phyloP scores from a whole-genome alignment of 2,329 filamentous ascomycete species.

The Cladosporium velox region DNA sequence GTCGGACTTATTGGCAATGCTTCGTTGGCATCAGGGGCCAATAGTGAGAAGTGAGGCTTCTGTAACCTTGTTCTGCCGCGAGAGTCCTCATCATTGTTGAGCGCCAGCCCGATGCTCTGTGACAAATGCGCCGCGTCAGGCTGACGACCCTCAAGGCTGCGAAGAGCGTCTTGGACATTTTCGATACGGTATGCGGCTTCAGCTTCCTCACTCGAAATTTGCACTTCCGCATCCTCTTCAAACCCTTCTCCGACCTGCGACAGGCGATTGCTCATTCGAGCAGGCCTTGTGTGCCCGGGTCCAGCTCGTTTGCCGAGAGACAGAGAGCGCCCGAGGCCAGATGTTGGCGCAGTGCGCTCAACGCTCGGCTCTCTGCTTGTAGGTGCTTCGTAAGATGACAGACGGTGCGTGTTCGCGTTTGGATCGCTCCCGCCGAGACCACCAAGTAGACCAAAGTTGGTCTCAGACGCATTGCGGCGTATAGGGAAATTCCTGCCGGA shows the following conservation, averaged over 20 bases:
- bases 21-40: background rate
- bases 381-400: background rate
- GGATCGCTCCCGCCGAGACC: background rate
- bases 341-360: background rate
- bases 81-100: background rate
- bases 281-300: background rate
- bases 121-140: background rate
- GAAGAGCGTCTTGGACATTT: slow-evolving; percentile 1
- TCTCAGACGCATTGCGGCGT: background rate
- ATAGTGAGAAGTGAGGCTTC: background rate
- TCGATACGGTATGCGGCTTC: slow-evolving; percentile 10
- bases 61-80: background rate
- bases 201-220: slow-evolving; percentile 10
- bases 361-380: background rate
- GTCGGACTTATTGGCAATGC: slow-evolving; percentile 26
- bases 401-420: background rate
- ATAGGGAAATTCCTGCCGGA: background rate
- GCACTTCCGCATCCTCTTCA: slow-evolving; percentile 3
- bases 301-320: slow-evolving; percentile 6
- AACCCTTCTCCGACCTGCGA: background rate
- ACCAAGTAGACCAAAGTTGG: background rate
- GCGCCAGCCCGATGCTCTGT: background rate
- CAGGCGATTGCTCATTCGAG: background rate
- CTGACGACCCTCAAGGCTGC: background rate
- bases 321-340: background rate